Evolutionary conservation across 768 basidiomycete species (phyloP).

Genomic region (Leccinum rimulosum): DNA sequence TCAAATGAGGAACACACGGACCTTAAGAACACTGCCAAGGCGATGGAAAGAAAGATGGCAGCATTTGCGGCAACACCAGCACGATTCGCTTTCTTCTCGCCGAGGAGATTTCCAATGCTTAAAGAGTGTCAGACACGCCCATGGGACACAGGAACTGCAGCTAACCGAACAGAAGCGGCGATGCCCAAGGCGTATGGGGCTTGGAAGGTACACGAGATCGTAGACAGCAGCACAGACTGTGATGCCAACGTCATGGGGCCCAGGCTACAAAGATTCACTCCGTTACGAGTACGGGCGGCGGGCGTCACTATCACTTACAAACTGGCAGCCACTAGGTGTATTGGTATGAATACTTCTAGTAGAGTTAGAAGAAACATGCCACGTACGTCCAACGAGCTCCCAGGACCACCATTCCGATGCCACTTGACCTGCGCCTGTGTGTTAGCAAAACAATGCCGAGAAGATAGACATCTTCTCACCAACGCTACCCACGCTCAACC

Average conservation of each 20-base stretch:
- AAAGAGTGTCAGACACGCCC: neutral
- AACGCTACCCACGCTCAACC: constrained; percentile 79
- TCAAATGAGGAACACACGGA: constrained; percentile 22
- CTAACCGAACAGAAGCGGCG: constrained; percentile 80
- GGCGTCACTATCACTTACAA: constrained; percentile 34
- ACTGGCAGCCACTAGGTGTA: constrained; percentile 47
- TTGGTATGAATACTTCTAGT: constrained; percentile 3
- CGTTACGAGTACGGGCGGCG: neutral
- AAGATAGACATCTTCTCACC: constrained; percentile 37
- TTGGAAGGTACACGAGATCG: constrained; percentile 75
- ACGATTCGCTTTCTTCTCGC: constrained; percentile 69
- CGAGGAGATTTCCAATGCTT: constrained; percentile 86
- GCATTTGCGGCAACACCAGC: constrained; percentile 69
- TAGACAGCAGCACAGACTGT: constrained; percentile 81
- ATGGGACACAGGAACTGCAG: constrained; percentile 3
- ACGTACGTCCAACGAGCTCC: constrained; percentile 68
- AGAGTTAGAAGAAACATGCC: neutral
- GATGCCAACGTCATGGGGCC: constrained; percentile 82
- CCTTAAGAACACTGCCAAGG: constrained; percentile 62
- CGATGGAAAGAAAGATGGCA: constrained; percentile 61
- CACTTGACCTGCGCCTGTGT: constrained; percentile 52
- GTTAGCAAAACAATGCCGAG: neutral
- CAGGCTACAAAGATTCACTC: constrained; percentile 45
- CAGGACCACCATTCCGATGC: constrained; percentile 97
- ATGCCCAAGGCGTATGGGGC: constrained; percentile 79